Percentiles rank a stretch among this genome's conserved stretches.
Conservation (phyloP, 352 stramenopile genomes). For the Phytopythium helicoides region DNA sequence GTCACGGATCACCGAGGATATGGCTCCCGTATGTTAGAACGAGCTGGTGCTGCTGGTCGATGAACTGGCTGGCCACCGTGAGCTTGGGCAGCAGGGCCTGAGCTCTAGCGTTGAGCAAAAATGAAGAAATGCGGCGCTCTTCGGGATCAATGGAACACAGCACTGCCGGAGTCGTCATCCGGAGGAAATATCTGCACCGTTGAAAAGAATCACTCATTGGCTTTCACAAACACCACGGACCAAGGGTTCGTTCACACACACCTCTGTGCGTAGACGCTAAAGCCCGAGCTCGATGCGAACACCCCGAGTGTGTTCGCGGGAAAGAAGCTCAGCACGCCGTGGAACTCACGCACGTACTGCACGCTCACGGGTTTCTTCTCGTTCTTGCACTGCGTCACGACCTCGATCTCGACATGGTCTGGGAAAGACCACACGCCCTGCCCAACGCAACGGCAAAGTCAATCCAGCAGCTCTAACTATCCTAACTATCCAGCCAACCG, state of each 20-base stretch:
- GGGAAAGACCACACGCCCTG: slow-evolving; percentile 67
- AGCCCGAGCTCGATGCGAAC: slow-evolving; percentile 73
- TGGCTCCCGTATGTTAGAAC: slow-evolving; percentile 71
- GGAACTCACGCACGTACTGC: slow-evolving; percentile 68
- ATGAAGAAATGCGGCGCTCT: slow-evolving; percentile 37
- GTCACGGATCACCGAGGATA: slow-evolving; percentile 34
- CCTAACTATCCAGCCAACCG: background rate
- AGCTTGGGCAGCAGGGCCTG: slow-evolving; percentile 61
- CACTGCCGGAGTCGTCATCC: slow-evolving; percentile 56
- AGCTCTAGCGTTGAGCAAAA: slow-evolving; percentile 62
- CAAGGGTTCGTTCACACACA: slow-evolving; percentile 11
- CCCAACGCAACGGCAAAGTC: background rate
- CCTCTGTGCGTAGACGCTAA: slow-evolving; percentile 74
- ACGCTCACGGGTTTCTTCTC: slow-evolving; percentile 67
- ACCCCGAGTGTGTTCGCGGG: slow-evolving; percentile 44
- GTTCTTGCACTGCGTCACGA: slow-evolving; percentile 85
- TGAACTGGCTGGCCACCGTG: slow-evolving; percentile 58
- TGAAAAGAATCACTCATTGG: too few species aligned
- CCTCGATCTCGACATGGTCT: slow-evolving; percentile 46
- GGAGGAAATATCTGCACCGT: slow-evolving; percentile 46
- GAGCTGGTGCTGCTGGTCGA: slow-evolving; percentile 58
- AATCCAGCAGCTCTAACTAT: too few species aligned
- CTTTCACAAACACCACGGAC: background rate
- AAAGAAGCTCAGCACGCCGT: slow-evolving; percentile 59
- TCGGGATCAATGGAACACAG: slow-evolving; percentile 50